Evolutionary conservation across 1,139 yeast species (phyloP), one percentile per base, ranked within the genome.

Genomic region (Pichia inconspicua): DNA sequence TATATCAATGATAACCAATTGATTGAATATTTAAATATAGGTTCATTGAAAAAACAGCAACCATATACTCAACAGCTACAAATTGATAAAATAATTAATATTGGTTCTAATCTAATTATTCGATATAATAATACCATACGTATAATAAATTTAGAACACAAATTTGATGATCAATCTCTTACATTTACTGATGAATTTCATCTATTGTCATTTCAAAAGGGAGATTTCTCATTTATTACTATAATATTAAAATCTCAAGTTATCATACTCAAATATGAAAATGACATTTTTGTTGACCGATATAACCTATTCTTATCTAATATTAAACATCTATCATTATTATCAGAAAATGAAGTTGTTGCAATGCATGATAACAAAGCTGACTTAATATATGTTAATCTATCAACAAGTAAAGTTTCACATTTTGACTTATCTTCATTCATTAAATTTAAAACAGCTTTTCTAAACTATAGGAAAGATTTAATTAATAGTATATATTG

Each of bases 221-320:
- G 22, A 9, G 15, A 37, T 5, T 19, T 37, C 22, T 2, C 40
- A 10, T 37, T 19, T 22, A 10, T 37, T 8, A 22, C 45, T 7
- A 34, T 53, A n/a, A 15, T 46, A 1, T 45, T 48, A 4, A 44
- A 48, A 34, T 15, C 36, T 41, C 52, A 52, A 41, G 45, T 53
- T 2, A 42, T 48, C 2, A 31, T 53, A 6, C 31, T 48, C 2
- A 53, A 53, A 46, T 53, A 47, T 48, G 11, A 43, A 2, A 46
- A 52, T 34, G 32, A 41, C 4, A 30, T 30, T 17, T 53, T 44
- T 15, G 36, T 37, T 19, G 55, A 53, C 30, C 47, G 46, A 40
- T 52, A 47, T 32, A 51, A 43, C n/a, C 40, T 54, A 5, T 51
- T 51, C 22, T 19, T 53, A 4, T 25, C 48, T 12, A 53, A 52